phyloP scores from a whole-genome alignment of 805 yeast genomes.

The Monosporozyma solicola region DNA sequence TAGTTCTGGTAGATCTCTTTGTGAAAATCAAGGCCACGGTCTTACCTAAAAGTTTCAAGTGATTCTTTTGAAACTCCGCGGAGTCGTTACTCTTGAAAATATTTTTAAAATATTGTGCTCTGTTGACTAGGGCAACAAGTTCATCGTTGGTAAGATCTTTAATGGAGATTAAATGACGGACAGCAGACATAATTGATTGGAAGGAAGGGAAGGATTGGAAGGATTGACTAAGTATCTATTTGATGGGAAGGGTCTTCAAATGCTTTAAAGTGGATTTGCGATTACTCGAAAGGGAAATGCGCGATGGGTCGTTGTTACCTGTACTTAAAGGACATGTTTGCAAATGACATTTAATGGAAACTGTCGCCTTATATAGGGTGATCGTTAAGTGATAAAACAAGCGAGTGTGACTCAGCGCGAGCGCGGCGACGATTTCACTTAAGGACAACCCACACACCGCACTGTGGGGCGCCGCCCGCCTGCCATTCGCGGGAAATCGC shows the following conservation, averaged over 20 bases:
- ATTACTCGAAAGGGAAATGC: neutral
- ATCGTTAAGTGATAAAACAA: slow-evolving; percentile 14
- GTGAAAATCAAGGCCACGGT: slow-evolving; percentile 77
- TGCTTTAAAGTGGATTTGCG: neutral
- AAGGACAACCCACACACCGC: neutral
- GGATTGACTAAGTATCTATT: no score
- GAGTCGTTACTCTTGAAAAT: slow-evolving; percentile 48
- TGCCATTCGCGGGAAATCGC: no score
- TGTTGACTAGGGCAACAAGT: slow-evolving; percentile 56
- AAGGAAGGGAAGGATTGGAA: no score
- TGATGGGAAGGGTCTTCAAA: neutral
- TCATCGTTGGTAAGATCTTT: slow-evolving; percentile 69
- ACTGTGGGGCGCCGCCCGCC: neutral
- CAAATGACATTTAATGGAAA: slow-evolving; percentile 1
- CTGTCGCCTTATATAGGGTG: slow-evolving; percentile 3
- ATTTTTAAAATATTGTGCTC: slow-evolving; percentile 68
- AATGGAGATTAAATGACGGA: slow-evolving; percentile 73
- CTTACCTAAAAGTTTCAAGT: slow-evolving; percentile 61
- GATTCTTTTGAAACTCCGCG: slow-evolving; percentile 29
- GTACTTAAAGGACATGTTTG: slow-evolving; percentile 23
- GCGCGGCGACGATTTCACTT: neutral
- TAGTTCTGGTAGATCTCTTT: slow-evolving; percentile 91
- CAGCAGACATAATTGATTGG: slow-evolving; percentile 4
- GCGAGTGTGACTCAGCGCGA: slow-evolving; percentile 6
- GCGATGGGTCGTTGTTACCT: slow-evolving; percentile 21